Conservation (phyloP, 2,329 filamentous ascomycete genomes). For the Hysterium pulicare region DNA sequence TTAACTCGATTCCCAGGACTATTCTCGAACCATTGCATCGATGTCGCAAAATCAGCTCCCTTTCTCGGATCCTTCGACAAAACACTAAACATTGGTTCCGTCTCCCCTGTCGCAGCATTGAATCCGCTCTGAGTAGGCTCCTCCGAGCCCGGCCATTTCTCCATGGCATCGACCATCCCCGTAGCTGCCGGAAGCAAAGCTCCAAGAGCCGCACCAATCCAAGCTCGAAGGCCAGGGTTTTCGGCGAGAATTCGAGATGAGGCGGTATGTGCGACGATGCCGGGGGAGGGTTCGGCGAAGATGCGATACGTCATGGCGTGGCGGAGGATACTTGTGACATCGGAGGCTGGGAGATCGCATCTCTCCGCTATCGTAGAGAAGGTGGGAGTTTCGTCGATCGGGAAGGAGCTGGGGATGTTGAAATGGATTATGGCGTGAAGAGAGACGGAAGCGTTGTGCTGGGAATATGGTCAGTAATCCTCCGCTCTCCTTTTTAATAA, state of each 20-base stretch:
- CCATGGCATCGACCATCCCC: neutral
- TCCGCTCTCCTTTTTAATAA: neutral
- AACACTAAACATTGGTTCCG: slow-evolving; percentile 1
- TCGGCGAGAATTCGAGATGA: neutral
- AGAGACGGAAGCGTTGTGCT: neutral
- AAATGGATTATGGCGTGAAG: neutral
- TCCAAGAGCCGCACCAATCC: neutral
- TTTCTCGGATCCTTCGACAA: neutral
- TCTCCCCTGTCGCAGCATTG: neutral
- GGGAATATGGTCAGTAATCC: neutral
- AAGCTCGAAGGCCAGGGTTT: neutral
- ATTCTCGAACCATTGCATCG: neutral
- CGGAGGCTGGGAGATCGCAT: neutral
- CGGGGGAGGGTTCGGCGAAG: slow-evolving; percentile 2
- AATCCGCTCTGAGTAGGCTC: slow-evolving; percentile 1
- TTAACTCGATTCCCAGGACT: neutral
- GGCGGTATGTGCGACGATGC: slow-evolving; percentile 2
- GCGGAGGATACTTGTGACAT: neutral
- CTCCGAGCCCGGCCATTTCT: slow-evolving; percentile 4
- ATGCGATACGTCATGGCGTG: slow-evolving; percentile 1
- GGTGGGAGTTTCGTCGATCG: neutral
- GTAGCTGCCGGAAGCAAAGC: neutral
- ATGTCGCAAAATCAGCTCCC: neutral
- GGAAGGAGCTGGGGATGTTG: neutral
- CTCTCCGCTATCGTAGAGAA: neutral